Evolutionary conservation across 768 basidiomycete species (phyloP), one percentile per base, ranked within the genome.

Genomic region (Termitomyces sp.): DNA sequence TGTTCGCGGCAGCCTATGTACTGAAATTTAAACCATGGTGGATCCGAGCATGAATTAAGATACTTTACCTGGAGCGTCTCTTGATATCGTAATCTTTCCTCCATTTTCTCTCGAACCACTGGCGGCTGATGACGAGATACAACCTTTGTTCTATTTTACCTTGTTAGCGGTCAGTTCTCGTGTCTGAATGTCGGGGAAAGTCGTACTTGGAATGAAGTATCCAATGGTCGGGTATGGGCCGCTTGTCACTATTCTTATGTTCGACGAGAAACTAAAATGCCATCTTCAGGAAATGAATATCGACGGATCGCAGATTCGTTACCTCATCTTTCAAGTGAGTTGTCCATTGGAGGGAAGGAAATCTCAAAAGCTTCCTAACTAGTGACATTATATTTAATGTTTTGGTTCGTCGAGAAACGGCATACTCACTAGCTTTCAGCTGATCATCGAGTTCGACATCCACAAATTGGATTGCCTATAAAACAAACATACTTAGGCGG

Each of bases 121-220:
- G 93, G 90, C 0, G 94, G 84, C 47, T 88, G 87, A 67, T 90
- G 96, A 24, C 96, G 81, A 53, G 83, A 79, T 18, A 79, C 70
- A 40, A 72, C 71, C 70, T 86, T 94, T 2, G 92, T 97, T 47
- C 90, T 92, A 57, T n/a, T 22, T 13, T 49, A 11, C 16, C 14
- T 30, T 49, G 30, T 52, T 16, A 50, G 32, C 16, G 3, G 20
- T 36, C 33, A 16, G 47, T 36, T 9, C 6, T 32, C n/a, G 36
- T 6, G 6, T 40, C 18, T 20, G 16, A 45, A n/a, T 20, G 40
- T 14, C 20, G 13, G 32, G 35, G 26, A 18, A 35, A 3, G 18
- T 14, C 65, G 46, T 66, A 88, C 90, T 81, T 85, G 18, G 87
- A 88, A 47, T 92, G 76, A 47, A 85, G 67, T 11, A 77, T 71